A percentile compares a stretch with the other conserved stretches of the same genome.
These are phyloP conservation scores for Nepenthes mirabilis DNA, from an alignment of 148 eudicot genomes.

Conservation along the genomic window DNA sequence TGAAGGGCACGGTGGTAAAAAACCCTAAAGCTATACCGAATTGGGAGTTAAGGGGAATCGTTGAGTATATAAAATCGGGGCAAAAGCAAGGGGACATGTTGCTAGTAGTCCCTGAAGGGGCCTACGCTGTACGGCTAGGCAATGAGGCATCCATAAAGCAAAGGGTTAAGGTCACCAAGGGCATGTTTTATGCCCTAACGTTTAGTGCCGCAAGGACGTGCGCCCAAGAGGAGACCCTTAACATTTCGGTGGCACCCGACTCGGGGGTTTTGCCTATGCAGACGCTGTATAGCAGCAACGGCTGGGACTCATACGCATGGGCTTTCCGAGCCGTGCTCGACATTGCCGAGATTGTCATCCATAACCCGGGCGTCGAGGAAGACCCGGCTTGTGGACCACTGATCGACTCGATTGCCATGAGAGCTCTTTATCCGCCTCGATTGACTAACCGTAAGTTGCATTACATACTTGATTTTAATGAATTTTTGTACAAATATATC, in stretches of 20 bases:
- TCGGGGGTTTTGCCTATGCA: conserved; percentile 74
- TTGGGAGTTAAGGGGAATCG: conserved; percentile 63
- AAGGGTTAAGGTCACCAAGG: conserved; percentile 38
- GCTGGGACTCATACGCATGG: conserved; percentile 96
- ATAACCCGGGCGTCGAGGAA: conserved; percentile 84
- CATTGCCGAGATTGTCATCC: conserved; percentile 46
- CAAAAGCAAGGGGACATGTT: conserved; percentile 96
- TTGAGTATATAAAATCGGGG: conserved; percentile 89
- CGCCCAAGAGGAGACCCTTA: conserved; percentile 72
- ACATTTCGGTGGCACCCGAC: conserved; percentile 72
- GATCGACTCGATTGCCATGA: conserved; percentile 64
- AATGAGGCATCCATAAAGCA: conserved; percentile 86
- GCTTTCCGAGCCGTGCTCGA: conserved; percentile 39
- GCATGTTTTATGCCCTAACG: conserved; percentile 72
- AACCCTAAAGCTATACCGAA: conserved; percentile 42
- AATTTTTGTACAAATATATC: neutral
- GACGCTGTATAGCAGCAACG: conserved; percentile 73
- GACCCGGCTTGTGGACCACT: conserved; percentile 89
- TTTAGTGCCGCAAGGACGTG: conserved; percentile 89
- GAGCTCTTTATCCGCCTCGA: conserved; percentile 56
- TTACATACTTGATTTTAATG: neutral
- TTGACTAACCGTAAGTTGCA: conserved; percentile 38
- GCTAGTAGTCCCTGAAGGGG: conserved; percentile 79
- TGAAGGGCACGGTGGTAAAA: conserved; percentile 49
- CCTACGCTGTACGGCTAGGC: conserved; percentile 72